phyloP scores from a whole-genome alignment of 2,329 filamentous ascomycete species.

The Grosmannia clavigera region DNA sequence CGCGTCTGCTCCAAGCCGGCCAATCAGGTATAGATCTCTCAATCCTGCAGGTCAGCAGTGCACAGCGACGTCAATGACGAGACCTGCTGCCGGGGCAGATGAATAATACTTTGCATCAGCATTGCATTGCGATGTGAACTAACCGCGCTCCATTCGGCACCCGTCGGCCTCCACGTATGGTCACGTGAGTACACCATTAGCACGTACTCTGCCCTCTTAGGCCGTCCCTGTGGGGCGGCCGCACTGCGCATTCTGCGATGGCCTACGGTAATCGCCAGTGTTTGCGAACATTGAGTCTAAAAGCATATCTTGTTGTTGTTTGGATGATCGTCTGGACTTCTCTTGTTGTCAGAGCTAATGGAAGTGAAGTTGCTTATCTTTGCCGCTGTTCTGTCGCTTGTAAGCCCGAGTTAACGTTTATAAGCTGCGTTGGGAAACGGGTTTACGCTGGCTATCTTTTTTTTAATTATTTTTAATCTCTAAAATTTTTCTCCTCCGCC shows the following conservation, averaged over 20 bases:
- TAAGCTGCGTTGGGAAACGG: not conserved
- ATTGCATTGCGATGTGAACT: not conserved
- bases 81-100: not conserved
- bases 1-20: not conserved
- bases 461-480: not conserved
- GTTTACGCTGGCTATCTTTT: not conserved
- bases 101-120: no score
- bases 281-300: not conserved
- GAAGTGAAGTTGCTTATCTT: not conserved
- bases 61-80: not conserved
- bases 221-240: not conserved
- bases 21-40: not conserved
- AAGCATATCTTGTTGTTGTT: not conserved
- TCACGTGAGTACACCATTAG: not conserved
- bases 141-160: not conserved
- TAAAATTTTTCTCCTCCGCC: constrained; percentile 4
- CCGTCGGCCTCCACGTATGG: not conserved
- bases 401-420: not conserved
- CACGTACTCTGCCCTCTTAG: constrained; percentile 2
- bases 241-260: not conserved
- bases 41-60: not conserved
- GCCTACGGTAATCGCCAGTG: not conserved
- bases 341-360: not conserved
- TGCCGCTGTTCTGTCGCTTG: not conserved
- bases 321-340: not conserved